Base-by-base conservation (phyloP, 2,329 filamentous ascomycete genomes). In the Cladosporium sp. region DNA sequence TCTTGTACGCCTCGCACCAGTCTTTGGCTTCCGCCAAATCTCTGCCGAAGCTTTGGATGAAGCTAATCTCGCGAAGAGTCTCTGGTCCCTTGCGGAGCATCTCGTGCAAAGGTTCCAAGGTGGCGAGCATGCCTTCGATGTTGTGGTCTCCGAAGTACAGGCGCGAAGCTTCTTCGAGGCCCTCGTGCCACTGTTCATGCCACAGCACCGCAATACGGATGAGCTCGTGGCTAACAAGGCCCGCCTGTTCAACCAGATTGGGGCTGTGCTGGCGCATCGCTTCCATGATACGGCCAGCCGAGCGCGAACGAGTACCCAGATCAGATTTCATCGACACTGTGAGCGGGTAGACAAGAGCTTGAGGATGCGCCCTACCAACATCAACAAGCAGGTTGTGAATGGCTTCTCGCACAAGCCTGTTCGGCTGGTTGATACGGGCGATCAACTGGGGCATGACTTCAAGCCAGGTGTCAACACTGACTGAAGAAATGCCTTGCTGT, bases 141-240 rank as follows among this genome's bases (percentile, higher is more conserved):
- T 99, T 97, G 74, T 96, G 91, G 74, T 98, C 94, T 67, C 94
- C 95, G 79, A 99, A 99, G 83, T 98, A 99, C 21, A 99, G 83
- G 63, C 95, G 88, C 36, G 93, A 97, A 1, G 95, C 96, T 81
- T 99, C 96, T 79, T 99, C 95, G 18, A 99, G 84, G 32, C 92
- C 96, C 79, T 99, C 96, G 71, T 99, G 95, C 95, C 95, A 99
- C 71, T 96, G 91, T 75, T 99, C 95, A 75, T 99, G 95, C 96
- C 96, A 99, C 28, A 99, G 80, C 1, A 99, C 94, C 18, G 95
- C 95, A 67, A 99, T 96, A 61, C 95, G 89, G 75, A 99, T 98
- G 65, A 99, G 87, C 77, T 99, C 96, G 74, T 95, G 91, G 77
- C 94, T 98, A 71, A 99, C 93, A 57, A 93, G 85, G 76, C 97